Percentiles rank a stretch among this genome's conserved stretches.
These are phyloP conservation scores for Dendrostoma leiphaemia DNA, from an alignment of 2,329 filamentous ascomycete genomes.

Conservation along the genomic window DNA sequence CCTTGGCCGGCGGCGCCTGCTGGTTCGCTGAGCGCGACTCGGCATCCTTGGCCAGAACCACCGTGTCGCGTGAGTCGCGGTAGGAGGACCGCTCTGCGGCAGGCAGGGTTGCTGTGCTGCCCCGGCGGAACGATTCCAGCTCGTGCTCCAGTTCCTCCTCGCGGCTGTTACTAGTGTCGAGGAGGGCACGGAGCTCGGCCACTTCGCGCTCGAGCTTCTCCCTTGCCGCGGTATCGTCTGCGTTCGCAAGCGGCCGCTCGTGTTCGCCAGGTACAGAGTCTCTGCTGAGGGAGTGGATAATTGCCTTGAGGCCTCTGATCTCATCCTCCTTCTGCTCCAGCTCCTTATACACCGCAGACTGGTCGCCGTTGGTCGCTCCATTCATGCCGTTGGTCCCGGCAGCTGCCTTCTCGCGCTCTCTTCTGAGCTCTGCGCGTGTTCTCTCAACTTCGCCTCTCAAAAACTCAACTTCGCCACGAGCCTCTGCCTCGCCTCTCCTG, in stretches of 20 bases:
- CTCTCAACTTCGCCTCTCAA: conserved; percentile 91
- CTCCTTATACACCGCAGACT: conserved; percentile 62
- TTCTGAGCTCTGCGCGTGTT: conserved; percentile 79
- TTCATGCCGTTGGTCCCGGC: conserved; percentile 51
- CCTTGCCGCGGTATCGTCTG: conserved; percentile 55
- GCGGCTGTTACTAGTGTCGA: conserved; percentile 69
- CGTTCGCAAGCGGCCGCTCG: conserved; percentile 40
- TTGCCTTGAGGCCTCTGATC: conserved; percentile 93
- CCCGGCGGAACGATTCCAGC: conserved; percentile 62
- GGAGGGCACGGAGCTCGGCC: conserved; percentile 68
- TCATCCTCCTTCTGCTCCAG: conserved; percentile 95
- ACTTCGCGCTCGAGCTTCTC: conserved; percentile 80
- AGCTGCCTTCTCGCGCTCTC: conserved; percentile 81
- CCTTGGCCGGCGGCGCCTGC: conserved; percentile 37
- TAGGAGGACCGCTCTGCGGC: conserved; percentile 53
- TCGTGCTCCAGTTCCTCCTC: conserved; percentile 88
- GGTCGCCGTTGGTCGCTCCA: conserved; percentile 35
- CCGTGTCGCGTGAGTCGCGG: conserved; percentile 65
- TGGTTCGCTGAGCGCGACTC: conserved; percentile 47
- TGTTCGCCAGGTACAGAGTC: conserved; percentile 56
- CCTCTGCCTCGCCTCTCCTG: conserved; percentile 89
- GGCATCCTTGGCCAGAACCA: conserved; percentile 54
- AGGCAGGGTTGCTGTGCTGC: conserved; percentile 40
- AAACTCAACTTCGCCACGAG: conserved; percentile 93
- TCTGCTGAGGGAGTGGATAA: conserved; percentile 91